Evolutionary conservation across 2,329 filamentous ascomycete genomes (phyloP).

Genomic region (Arthrobotrys megalospora): DNA sequence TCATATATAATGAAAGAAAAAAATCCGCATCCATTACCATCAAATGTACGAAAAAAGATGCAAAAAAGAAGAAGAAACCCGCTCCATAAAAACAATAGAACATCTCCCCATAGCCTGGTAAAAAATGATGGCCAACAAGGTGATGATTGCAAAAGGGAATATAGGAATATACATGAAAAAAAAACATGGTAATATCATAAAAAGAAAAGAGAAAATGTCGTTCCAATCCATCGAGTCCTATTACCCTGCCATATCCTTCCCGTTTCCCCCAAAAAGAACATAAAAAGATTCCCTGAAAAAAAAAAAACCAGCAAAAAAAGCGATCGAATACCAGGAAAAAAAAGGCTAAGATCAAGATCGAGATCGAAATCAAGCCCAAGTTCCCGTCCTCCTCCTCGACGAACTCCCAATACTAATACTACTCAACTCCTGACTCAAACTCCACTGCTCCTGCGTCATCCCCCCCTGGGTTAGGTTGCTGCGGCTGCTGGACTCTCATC

Average conservation of each 20-base stretch:
- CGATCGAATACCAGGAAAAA: not conserved
- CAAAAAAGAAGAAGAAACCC: too few relatives aligned
- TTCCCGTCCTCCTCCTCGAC: slow-evolving; percentile 52
- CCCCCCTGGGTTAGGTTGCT: slow-evolving; percentile 36
- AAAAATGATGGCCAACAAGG: not conserved
- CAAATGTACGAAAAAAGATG: too few relatives aligned
- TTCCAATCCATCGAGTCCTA: not conserved
- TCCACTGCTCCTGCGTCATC: slow-evolving; percentile 58
- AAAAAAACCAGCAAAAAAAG: slow-evolving; percentile 1
- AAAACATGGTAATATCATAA: not conserved
- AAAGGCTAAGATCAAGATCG: not conserved
- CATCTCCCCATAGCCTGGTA: not conserved
- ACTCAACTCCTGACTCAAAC: slow-evolving; percentile 58
- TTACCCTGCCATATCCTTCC: not conserved
- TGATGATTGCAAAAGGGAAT: not conserved
- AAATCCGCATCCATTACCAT: too few relatives aligned
- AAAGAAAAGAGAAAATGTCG: slow-evolving; percentile 14
- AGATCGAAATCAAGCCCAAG: slow-evolving; percentile 51
- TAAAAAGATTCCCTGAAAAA: slow-evolving; percentile 1
- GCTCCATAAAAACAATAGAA: too few relatives aligned
- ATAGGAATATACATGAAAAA: slow-evolving; percentile 9
- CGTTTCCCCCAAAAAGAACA: not conserved
- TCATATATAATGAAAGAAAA: too few relatives aligned
- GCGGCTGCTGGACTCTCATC: slow-evolving; percentile 21
- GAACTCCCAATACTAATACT: slow-evolving; percentile 53